Base-by-base conservation (phyloP, 441 rosid genomes). In the Theobroma grandiflorum region DNA sequence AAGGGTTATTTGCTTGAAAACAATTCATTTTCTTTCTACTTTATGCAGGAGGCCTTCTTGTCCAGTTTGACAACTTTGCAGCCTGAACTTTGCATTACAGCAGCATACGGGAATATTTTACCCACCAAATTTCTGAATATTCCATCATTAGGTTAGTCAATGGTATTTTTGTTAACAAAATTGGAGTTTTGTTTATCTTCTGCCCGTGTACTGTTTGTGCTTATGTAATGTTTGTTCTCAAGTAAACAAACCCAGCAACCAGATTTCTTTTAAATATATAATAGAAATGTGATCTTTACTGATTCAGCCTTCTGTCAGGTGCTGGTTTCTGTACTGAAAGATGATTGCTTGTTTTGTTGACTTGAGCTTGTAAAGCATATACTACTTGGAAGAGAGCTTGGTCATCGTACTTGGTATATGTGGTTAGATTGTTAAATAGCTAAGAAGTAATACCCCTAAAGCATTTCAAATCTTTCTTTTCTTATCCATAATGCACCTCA, bases 21-120 rank as follows among this genome's bases (percentile, higher is more conserved):
- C 11, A 57, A 55, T 71, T 72, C 55, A 43, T 45, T 45, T 77
- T 82, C 73, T 80, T 38, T 75, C 58, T 73, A 77, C 35, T 18
- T 53, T 45, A 20, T 76, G 87, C 82, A 96, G 99, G 98, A 91
- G 68, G 53, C 84, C 6, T 95, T 95, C 81, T 86, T 96, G 80
- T 85, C 88, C 74, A 79, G 59, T 86, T 84, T 95, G 83, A 89
- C 83, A 86, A 94, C 86, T 58, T 87, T 95, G 93, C 94, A 87
- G 84, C 98, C 99, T 47, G 93, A 95, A 80, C 92, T 96, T 85
- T 96, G 98, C 85, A 76, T 95, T 72, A 95, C 98, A 16, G 96
- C 97, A 38, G 98, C 99, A 52, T 95, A 96, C 87, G 98, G 98
- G 76, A 96, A 95, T 81, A 95, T 96, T 42, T 88, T 96, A 83